Evolutionary conservation across 1,139 yeast species (phyloP), one percentile per base, ranked within the genome.

Genomic region (Kodamaea sp.): DNA sequence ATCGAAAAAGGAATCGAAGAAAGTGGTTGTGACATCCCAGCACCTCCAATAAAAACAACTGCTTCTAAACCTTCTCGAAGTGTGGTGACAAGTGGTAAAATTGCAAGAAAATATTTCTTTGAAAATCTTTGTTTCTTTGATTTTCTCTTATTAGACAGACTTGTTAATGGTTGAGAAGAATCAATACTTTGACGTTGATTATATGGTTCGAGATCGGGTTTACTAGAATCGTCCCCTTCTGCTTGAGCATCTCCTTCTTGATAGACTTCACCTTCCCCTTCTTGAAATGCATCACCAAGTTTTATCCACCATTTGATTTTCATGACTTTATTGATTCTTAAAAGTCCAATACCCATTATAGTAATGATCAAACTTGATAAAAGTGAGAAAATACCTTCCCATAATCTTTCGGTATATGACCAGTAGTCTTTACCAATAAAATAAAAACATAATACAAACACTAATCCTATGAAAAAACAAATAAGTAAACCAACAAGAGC

Each of bases 331-430:
- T 87, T 88, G 57, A 89, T 78, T 50, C 96, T 71, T 49, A 89
- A 70, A 71, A 89, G 77, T 8, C 95, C 88, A 36, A 88, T 65
- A 34, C 97, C 97, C 96, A 89, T 88, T 38, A 84, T 67, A 5
- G 96, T 83, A 56, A 89, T 89, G 67, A 89, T 82, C 7, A 82
- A 53, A 24, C 94, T 78, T 6, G 96, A 89, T 45, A 88, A 65
- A 44, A 89, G 70, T 51, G 94, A 86, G 60, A 89, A 89, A 7
- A 82, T 65, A 34, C 96, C 96, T 65, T 89, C 97, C 97, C 97
- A 89, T 34, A 88, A 60, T 53, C 94, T 77, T 59, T 89, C 97
- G 1, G 96, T 79, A 40, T 74, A 68, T 22, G 90, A 79, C 84
- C 95, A 87, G 44, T 85, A 75, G 63, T 89, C 92, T 43, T 78